Evolutionary conservation across 805 yeast genomes (phyloP).

Genomic region (Candida germanica): DNA sequence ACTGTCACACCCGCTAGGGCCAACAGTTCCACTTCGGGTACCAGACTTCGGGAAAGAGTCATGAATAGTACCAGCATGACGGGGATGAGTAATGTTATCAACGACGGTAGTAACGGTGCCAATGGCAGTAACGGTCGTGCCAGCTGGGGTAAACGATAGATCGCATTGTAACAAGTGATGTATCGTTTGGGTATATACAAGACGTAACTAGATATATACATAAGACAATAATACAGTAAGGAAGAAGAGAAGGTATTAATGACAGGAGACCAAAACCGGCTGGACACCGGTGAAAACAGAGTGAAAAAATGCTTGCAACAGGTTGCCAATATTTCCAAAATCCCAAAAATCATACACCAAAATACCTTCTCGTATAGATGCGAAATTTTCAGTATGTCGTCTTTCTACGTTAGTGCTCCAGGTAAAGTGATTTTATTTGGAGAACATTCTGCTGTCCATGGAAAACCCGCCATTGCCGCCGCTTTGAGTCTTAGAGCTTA

Average conservation of each 20-base stretch:
- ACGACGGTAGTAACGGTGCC: slow-evolving; percentile 3
- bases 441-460: slow-evolving; percentile 93
- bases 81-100: slow-evolving; percentile 11
- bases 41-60: slow-evolving; percentile 30
- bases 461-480: slow-evolving; percentile 95
- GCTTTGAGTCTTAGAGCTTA: slow-evolving; percentile 86
- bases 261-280: too few species aligned
- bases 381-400: too few species aligned
- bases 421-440: slow-evolving; percentile 96
- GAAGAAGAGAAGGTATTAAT: too few species aligned
- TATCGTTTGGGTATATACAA: too few species aligned
- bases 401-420: slow-evolving; percentile 83
- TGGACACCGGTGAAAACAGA: too few species aligned
- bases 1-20: slow-evolving; percentile 19
- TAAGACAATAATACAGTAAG: not conserved
- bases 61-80: slow-evolving; percentile 17
- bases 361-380: too few species aligned
- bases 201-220: too few species aligned
- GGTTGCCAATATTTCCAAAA: too few species aligned
- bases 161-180: too few species aligned
- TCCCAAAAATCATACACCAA: too few species aligned
- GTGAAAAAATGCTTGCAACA: too few species aligned
- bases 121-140: slow-evolving; percentile 7
- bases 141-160: slow-evolving; percentile 11
- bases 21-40: slow-evolving; percentile 26